Evolutionary conservation across 495 filamentous ascomycete genomes (phyloP).

Genomic region (Xylaria palmicola): DNA sequence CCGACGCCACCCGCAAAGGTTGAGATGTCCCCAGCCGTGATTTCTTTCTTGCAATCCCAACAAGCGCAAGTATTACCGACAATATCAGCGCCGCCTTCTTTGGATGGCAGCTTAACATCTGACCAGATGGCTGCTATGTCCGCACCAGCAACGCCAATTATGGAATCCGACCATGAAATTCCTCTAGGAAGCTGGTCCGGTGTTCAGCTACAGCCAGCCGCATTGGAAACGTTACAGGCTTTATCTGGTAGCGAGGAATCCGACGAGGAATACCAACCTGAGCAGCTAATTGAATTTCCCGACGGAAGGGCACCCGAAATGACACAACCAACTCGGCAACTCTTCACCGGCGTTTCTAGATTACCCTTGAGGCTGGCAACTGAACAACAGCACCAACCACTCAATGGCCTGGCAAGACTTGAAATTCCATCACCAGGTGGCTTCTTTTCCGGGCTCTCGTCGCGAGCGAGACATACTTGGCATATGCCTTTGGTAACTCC

Average conservation of each 20-base stretch:
- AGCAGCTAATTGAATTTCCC: constrained; percentile 52
- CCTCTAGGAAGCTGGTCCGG: constrained; percentile 54
- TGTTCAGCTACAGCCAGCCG: constrained; percentile 74
- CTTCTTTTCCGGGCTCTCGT: constrained; percentile 81
- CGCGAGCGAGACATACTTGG: constrained; percentile 77
- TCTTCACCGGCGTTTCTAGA: constrained; percentile 33
- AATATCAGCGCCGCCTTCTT: constrained; percentile 77
- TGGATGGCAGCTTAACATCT: constrained; percentile 83
- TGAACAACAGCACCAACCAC: constrained; percentile 46
- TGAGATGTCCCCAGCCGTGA: constrained; percentile 70
- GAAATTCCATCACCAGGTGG: constrained; percentile 87
- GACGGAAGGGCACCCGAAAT: constrained; percentile 42
- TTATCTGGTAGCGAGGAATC: constrained; percentile 58
- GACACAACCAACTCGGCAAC: constrained; percentile 37
- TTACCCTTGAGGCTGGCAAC: constrained; percentile 37
- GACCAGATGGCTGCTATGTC: constrained; percentile 79
- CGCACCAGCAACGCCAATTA: constrained; percentile 76
- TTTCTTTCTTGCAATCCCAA: constrained; percentile 60
- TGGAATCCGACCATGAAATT: constrained; percentile 55
- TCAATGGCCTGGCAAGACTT: constrained; percentile 61
- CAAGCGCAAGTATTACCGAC: constrained; percentile 60
- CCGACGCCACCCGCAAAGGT: constrained; percentile 76
- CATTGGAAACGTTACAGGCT: constrained; percentile 73
- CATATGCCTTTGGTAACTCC: constrained; percentile 46
- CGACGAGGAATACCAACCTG: constrained; percentile 49